Evolutionary conservation across 352 stramenopile genomes (phyloP), one percentile per base, ranked within the genome.

Genomic region (Pythium insidiosum): DNA sequence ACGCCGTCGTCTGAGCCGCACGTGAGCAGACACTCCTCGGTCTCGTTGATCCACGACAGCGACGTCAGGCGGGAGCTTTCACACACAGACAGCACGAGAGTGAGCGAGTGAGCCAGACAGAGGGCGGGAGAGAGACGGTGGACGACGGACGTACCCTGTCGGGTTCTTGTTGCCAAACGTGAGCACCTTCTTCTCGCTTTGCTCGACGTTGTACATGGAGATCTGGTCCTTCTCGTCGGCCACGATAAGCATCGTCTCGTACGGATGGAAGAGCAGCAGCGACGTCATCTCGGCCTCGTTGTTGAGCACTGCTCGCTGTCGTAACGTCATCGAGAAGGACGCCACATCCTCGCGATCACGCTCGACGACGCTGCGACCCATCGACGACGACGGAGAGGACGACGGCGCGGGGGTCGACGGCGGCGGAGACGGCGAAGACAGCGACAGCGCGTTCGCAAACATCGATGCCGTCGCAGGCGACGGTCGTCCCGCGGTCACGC

Each of bases 11-110:
- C 96, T 18, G 87, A 97, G 16, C 90, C 97, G 30, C 92, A 95
- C 5, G 97, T 84, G 26, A 99, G 69, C 3, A 99, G 64, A 39
- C 88, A 96, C 51, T 94, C 75, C 23, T 88, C 78, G 1, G 68
- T 70, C 63, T 97, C 89, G 66, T 99, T 99, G 33, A 99, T 96
- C 96, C 96, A 99, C 33, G 69, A 81, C 19, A 98, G 70, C 1
- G 93, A 90, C 22, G 96, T 98, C 53, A 99, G 84, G 19, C 93
- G 65, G 21, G 80, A 92, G 6, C 79, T 90, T 45, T 13, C 35
- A 52, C 11, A 47, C 47, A 43, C 54, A 19, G 38, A 28, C 21
- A 11, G 50, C 18, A 25, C 23, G n/a, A n/a, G n/a, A n/a, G n/a
- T n/a, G n/a, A n/a, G n/a, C n/a, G n/a, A n/a, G n/a, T n/a, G n/a